phyloP scores from a whole-genome alignment of 805 yeast species.

The Scheffersomyces stipitis region DNA sequence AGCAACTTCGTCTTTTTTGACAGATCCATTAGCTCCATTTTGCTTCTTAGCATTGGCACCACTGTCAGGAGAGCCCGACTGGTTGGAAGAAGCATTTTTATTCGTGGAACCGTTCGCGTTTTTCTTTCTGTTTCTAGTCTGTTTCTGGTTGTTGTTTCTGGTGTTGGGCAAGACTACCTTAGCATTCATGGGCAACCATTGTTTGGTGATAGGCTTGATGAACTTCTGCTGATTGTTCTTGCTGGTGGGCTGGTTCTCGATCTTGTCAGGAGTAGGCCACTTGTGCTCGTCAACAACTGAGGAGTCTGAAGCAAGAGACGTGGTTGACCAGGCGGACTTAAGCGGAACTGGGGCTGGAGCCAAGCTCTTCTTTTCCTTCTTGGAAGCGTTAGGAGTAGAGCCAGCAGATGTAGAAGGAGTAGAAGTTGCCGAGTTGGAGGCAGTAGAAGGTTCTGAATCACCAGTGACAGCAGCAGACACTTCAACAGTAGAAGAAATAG shows the following conservation, averaged over 20 bases:
- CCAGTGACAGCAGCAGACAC: slow-evolving; percentile 3
- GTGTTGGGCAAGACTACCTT: slow-evolving; percentile 41
- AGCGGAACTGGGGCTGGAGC: slow-evolving; percentile 49
- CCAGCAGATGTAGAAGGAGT: slow-evolving; percentile 6
- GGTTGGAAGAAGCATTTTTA: slow-evolving; percentile 3
- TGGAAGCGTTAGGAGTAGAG: slow-evolving; percentile 5
- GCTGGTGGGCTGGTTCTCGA: slow-evolving; percentile 11
- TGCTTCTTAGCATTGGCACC: slow-evolving; percentile 7
- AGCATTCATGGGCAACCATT: slow-evolving; percentile 47
- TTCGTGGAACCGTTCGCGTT: slow-evolving; percentile 20
- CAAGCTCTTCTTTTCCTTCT: slow-evolving; percentile 32
- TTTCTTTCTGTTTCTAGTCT: slow-evolving; percentile 26
- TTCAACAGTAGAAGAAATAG: slow-evolving; percentile 5
- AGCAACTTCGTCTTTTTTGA: background rate
- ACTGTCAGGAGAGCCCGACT: background rate
- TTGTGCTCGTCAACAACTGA: slow-evolving; percentile 38
- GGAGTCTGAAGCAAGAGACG: slow-evolving; percentile 12
- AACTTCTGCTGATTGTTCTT: slow-evolving; percentile 29
- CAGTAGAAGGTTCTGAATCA: slow-evolving; percentile 6
- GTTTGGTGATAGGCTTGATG: slow-evolving; percentile 41
- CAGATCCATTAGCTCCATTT: slow-evolving; percentile 2
- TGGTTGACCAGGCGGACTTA: slow-evolving; percentile 42
- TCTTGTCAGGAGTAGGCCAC: slow-evolving; percentile 45
- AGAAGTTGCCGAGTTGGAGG: slow-evolving; percentile 4
- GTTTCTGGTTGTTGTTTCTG: slow-evolving; percentile 25